Conservation (phyloP, 768 basidiomycete genomes). For the Lepiota venenata region DNA sequence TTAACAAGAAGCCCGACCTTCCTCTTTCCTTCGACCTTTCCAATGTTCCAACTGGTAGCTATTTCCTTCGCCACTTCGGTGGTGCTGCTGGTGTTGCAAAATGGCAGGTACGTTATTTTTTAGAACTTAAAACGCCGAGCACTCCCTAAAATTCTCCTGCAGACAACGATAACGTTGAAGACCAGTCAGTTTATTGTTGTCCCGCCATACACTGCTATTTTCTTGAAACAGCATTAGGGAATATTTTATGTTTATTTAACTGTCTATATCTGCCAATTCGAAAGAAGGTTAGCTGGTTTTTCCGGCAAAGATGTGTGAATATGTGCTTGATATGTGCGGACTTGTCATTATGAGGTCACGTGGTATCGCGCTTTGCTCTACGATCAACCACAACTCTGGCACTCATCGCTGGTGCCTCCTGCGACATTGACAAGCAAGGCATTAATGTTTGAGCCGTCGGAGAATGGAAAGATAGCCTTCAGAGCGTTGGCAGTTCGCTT, state of each 20-base stretch:
- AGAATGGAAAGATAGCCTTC: not conserved
- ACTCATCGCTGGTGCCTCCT: too few species aligned
- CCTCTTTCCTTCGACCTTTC: slow-evolving; percentile 38
- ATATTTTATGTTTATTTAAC: not conserved
- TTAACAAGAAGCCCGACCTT: slow-evolving; percentile 46
- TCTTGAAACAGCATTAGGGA: slow-evolving; percentile 22
- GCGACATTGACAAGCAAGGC: too few species aligned
- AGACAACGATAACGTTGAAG: slow-evolving; percentile 27
- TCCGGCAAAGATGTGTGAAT: too few species aligned
- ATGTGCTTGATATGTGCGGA: too few species aligned
- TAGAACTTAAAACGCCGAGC: not conserved
- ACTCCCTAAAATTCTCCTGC: not conserved
- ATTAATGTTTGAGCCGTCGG: not conserved
- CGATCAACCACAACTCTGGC: too few species aligned
- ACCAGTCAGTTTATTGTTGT: slow-evolving; percentile 29
- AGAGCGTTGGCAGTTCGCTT: slow-evolving; percentile 49
- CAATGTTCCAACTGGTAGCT: slow-evolving; percentile 43
- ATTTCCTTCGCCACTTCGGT: slow-evolving; percentile 56
- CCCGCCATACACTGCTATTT: slow-evolving; percentile 28
- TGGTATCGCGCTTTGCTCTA: too few species aligned
- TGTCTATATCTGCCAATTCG: too few species aligned
- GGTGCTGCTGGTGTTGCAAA: slow-evolving; percentile 50
- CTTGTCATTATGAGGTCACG: too few species aligned
- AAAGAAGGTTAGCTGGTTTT: too few species aligned
- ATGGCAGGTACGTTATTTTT: slow-evolving; percentile 42